Base-by-base conservation (phyloP, 257 asterid species). In the Thymus quinquecostatus region DNA sequence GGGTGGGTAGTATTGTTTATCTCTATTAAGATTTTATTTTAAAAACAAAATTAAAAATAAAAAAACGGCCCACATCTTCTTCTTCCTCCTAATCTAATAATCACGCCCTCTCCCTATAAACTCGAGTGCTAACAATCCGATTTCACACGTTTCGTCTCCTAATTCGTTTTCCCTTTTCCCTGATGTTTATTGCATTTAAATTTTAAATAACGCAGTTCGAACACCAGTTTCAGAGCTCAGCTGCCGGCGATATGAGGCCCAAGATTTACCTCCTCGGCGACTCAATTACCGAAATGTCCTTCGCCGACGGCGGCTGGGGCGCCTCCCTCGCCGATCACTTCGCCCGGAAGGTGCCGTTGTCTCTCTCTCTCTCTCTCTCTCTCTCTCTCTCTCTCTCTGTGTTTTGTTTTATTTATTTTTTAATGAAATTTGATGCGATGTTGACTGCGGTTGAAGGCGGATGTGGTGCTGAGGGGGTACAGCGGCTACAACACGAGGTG, bases 401-500 rank as follows among this genome's bases (percentile, higher is more conserved):
- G 45, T 47, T 21, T 12, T 76, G 34, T 55, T 3, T 3, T 2
- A n/a, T 8, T 14, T 4, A 5, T 14, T 3, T 10, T 60, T 1
- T 5, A 6, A 1, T 50, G 43, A 28, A 21, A 21, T 21, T 54
- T 33, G 36, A 34, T 54, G 6, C 59, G 10, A 1, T 66, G 30
- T 54, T 38, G 41, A 38, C 12, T 29, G 64, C 30, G 36, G 33
- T 10, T 67, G 38, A 55, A 92, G 99, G 92, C 61, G 76, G 99
- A 94, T 83, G 93, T 94, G 81, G 87, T 88, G 82, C 55, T 94
- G 75, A 83, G 99, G 81, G 99, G 98, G 58, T 94, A 83, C 43
- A 85, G 96, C 69, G 99, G 99, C 60, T 89, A 88, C 81, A 94
- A 94, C 78, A 94, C 98, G 49, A 72, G 95, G 6, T 88, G 97